Base-by-base conservation (phyloP, 768 basidiomycete species). In the Gyrodon lividus region DNA sequence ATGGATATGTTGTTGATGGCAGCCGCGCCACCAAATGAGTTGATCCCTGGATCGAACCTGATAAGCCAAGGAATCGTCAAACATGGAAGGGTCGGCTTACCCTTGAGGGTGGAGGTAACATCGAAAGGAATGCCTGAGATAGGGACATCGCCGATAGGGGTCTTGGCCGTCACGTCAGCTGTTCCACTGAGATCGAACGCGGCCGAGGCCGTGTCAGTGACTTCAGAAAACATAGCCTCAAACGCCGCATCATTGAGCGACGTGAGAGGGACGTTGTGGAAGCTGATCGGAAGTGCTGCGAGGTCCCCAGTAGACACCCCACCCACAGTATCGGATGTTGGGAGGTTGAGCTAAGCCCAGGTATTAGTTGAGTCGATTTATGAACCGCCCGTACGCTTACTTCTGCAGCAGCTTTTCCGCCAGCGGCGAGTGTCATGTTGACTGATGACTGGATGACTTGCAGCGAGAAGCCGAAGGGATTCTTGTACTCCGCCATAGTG, bases 401-500 rank as follows among this genome's bases (percentile, higher is more conserved):
- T 65, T 76, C 66, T 24, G 84, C 84, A 33, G 80, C 73, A 50
- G 81, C 69, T 23, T 71, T 62, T 5, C 83, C 82, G 19, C 71
- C 70, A 5, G 68, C 68, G 16, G 68, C 71, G 41, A 89, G 66
- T 42, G 73, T 72, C 55, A 89, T 78, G 20, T 77, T 75, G 59
- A 87, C 74, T 1, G 76, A 74, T 2, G 81, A 71, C 55, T 78
- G 73, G 10, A 82, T 64, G 20, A 86, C 83, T 59, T 87, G 84
- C 47, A 89, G 63, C 10, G 82, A 79, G 69, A 89, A 89, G 4
- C 87, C 87, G 62, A 89, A 89, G 1, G 87, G 87, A 66, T 88
- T 89, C 66, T 78, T 80, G 65, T 85, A 86, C 55, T 74, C 69
- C 14, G 81, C 83, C 3, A 82, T 48, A 0, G 82, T 82, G 45